Conservation (phyloP, 495 filamentous ascomycete species). For the Pseudevernia furfuracea region DNA sequence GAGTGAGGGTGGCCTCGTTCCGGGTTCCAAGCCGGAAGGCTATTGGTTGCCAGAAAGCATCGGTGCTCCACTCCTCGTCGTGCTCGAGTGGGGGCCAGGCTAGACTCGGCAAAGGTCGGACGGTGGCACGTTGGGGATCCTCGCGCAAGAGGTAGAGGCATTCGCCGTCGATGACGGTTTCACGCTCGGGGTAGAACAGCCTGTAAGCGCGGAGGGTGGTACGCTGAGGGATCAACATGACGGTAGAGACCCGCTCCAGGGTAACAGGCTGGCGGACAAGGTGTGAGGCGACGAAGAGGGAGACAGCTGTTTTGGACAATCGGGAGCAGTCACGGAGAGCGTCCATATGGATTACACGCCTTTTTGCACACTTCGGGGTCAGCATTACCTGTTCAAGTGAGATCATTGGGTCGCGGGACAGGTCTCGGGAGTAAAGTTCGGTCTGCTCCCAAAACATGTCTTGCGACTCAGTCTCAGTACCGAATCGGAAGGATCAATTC, state of each 20-base stretch:
- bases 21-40: not conserved
- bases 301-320: not conserved
- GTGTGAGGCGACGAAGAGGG: not conserved
- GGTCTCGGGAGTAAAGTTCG: no score
- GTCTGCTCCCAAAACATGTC: no score
- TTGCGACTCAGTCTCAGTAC: no score
- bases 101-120: not conserved
- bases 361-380: no score
- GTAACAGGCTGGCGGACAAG: not conserved
- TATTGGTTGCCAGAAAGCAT: not conserved
- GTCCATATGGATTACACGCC: not conserved
- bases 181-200: not conserved
- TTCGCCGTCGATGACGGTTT: not conserved
- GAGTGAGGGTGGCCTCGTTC: not conserved
- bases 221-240: not conserved
- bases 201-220: not conserved
- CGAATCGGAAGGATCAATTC: no score
- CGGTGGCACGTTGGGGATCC: not conserved
- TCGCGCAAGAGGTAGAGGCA: not conserved
- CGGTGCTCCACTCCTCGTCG: no score
- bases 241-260: not conserved
- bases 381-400: no score
- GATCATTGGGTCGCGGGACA: no score
- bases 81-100: not conserved
- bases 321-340: not conserved